These are phyloP conservation scores for Diaporthe aspalathi DNA, from an alignment of 2,329 filamentous ascomycete genomes.

Conservation along the genomic window DNA sequence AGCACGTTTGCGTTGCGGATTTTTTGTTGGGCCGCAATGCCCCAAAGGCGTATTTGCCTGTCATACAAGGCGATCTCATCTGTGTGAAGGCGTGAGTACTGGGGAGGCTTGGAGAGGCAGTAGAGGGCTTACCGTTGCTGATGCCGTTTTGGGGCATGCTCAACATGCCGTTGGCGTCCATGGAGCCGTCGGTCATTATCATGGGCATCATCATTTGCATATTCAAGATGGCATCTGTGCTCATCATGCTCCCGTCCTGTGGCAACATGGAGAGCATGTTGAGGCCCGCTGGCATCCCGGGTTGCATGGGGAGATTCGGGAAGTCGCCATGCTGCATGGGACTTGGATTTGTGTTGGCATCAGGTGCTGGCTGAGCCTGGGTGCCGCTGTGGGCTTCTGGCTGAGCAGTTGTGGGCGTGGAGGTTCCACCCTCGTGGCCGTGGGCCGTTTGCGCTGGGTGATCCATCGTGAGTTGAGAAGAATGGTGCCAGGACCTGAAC, in stretches of 20 bases:
- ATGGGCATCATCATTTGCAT: slow-evolving; percentile 49
- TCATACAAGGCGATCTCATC: slow-evolving; percentile 98
- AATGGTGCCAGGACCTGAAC: background rate
- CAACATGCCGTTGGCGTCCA: slow-evolving; percentile 37
- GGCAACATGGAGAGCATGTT: slow-evolving; percentile 42
- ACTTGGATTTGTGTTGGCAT: slow-evolving; percentile 10
- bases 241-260: slow-evolving; percentile 40
- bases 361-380: slow-evolving; percentile 10
- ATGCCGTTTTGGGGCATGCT: slow-evolving; percentile 37
- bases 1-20: slow-evolving; percentile 91
- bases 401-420: slow-evolving; percentile 40
- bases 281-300: slow-evolving; percentile 37
- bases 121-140: slow-evolving; percentile 37
- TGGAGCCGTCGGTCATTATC: slow-evolving; percentile 48
- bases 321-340: slow-evolving; percentile 34
- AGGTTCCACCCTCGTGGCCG: slow-evolving; percentile 45
- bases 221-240: slow-evolving; percentile 42
- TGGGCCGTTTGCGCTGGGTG: slow-evolving; percentile 33
- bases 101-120: background rate
- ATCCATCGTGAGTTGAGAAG: slow-evolving; percentile 31
- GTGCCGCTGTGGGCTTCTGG: slow-evolving; percentile 3
- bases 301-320: slow-evolving; percentile 36
- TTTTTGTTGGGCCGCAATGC: slow-evolving; percentile 92
- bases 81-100: slow-evolving; percentile 54
- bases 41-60: slow-evolving; percentile 96